A percentile compares a stretch with the other conserved stretches of the same genome.
Conservation (phyloP, 2,329 filamentous ascomycete species). For the Daldinia eschscholtzii region DNA sequence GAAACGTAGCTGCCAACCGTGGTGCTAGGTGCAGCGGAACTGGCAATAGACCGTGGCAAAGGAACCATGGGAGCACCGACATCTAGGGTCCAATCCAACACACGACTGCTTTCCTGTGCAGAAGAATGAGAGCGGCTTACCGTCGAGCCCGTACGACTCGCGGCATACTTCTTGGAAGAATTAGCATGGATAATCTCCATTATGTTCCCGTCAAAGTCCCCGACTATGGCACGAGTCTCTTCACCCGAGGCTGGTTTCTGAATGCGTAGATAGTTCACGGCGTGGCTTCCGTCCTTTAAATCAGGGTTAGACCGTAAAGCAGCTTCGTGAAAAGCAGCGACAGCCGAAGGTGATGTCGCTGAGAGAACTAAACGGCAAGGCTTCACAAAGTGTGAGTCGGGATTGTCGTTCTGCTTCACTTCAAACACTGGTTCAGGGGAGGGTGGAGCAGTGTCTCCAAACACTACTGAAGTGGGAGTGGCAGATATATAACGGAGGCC, state of each 20-base stretch:
- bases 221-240: constrained; percentile 68
- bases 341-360: constrained; percentile 73
- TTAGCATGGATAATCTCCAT: constrained; percentile 79
- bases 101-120: constrained; percentile 57
- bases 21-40: constrained; percentile 42
- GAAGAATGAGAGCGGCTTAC: constrained; percentile 55
- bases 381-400: constrained; percentile 54
- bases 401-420: constrained; percentile 57
- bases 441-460: constrained; percentile 54
- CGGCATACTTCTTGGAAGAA: constrained; percentile 54
- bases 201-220: constrained; percentile 86
- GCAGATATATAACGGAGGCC: constrained; percentile 76
- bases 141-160: constrained; percentile 53
- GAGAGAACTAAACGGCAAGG: constrained; percentile 72
- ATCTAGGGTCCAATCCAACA: constrained; percentile 65
- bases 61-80: constrained; percentile 52
- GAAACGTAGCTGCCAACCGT: constrained; percentile 41
- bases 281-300: constrained; percentile 64
- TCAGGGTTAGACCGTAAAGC: constrained; percentile 72
- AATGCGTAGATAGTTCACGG: constrained; percentile 46
- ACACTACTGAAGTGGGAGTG: constrained; percentile 57
- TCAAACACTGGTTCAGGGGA: constrained; percentile 58
- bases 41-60: constrained; percentile 41
- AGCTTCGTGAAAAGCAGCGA: constrained; percentile 78
- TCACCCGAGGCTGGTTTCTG: constrained; percentile 50